phyloP scores from a whole-genome alignment of 495 filamentous ascomycete genomes.

The Apodospora peruviana region DNA sequence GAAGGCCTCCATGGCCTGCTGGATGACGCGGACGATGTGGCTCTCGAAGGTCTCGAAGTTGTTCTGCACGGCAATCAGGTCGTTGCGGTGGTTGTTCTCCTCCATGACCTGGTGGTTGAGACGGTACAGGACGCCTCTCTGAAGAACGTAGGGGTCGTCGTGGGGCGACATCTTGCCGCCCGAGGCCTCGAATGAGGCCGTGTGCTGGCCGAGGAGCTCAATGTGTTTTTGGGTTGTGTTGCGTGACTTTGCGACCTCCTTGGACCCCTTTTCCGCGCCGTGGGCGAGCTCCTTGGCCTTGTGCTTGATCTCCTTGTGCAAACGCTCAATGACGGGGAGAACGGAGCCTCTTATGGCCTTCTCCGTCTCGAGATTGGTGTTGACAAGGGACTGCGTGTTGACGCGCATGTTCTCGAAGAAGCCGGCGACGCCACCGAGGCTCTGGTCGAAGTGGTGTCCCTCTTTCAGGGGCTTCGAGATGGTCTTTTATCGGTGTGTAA shows the following conservation, averaged over 20 bases:
- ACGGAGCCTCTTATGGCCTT: slow-evolving; percentile 78
- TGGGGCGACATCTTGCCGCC: slow-evolving; percentile 58
- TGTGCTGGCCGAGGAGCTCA: slow-evolving; percentile 81
- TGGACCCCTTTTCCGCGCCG: slow-evolving; percentile 81
- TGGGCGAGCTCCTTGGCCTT: slow-evolving; percentile 81
- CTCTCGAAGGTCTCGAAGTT: slow-evolving; percentile 84
- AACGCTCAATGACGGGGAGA: slow-evolving; percentile 78
- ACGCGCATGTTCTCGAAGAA: slow-evolving; percentile 89
- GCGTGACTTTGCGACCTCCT: slow-evolving; percentile 86
- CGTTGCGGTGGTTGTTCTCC: slow-evolving; percentile 91
- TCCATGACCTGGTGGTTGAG: slow-evolving; percentile 87
- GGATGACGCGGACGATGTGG: slow-evolving; percentile 77
- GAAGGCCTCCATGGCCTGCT: slow-evolving; percentile 75
- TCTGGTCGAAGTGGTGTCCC: slow-evolving; percentile 86
- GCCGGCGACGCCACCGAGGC: slow-evolving; percentile 72
- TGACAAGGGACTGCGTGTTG: slow-evolving; percentile 85
- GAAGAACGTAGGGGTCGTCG: slow-evolving; percentile 85
- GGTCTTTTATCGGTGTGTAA: slow-evolving; percentile 53
- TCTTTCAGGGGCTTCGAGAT: slow-evolving; percentile 81
- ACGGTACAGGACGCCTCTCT: slow-evolving; percentile 73
- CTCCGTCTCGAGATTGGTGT: slow-evolving; percentile 82
- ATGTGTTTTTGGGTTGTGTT: slow-evolving; percentile 88
- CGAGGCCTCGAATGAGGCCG: slow-evolving; percentile 66
- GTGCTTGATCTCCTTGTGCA: slow-evolving; percentile 94
- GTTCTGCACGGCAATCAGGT: slow-evolving; percentile 81